A percentile compares a stretch with the other conserved stretches of the same genome.
Conservation (phyloP, 2,329 filamentous ascomycete genomes). For the Cladorrhinum sp. region DNA sequence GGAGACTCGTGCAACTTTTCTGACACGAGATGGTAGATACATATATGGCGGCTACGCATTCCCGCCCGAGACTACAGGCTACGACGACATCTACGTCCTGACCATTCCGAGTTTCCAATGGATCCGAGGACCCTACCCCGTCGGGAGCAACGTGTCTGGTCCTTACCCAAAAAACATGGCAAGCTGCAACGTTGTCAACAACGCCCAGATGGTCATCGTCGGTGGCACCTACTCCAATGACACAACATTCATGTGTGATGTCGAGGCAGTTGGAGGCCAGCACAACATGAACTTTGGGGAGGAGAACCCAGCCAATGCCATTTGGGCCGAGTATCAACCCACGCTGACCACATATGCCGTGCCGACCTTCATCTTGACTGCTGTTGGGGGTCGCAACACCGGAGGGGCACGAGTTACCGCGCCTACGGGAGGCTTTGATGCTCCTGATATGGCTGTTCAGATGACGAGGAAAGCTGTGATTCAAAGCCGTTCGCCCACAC, state of each 20-base stretch:
- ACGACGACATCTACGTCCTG: slow-evolving; percentile 22
- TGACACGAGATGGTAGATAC: slow-evolving; percentile 12
- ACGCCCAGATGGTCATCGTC: slow-evolving; percentile 20
- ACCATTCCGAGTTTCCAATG: slow-evolving; percentile 20
- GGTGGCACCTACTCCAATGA: slow-evolving; percentile 16
- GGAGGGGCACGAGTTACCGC: slow-evolving; percentile 14
- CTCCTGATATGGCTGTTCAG: slow-evolving; percentile 12
- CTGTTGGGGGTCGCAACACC: slow-evolving; percentile 10
- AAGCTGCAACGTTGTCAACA: slow-evolving; percentile 20
- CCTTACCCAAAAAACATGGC: slow-evolving; percentile 14
- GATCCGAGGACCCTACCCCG: slow-evolving; percentile 17
- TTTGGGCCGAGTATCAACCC: slow-evolving; percentile 16
- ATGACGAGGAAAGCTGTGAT: slow-evolving; percentile 18
- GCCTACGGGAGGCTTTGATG: slow-evolving; percentile 13
- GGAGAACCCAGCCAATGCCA: slow-evolving; percentile 14
- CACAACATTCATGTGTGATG: slow-evolving; percentile 17
- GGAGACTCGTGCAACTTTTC: background rate
- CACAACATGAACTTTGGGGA: slow-evolving; percentile 21
- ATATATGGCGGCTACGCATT: slow-evolving; percentile 19
- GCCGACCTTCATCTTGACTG: slow-evolving; percentile 13
- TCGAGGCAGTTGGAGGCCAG: slow-evolving; percentile 9
- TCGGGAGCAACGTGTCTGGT: slow-evolving; percentile 13
- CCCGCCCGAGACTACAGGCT: slow-evolving; percentile 10
- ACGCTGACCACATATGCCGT: slow-evolving; percentile 20
- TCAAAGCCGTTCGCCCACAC: slow-evolving; percentile 8